Percentiles rank a stretch among this genome's conserved stretches.
phyloP scores from a whole-genome alignment of 305 asterid species.

The Fraxinus xanthoxyloides region DNA sequence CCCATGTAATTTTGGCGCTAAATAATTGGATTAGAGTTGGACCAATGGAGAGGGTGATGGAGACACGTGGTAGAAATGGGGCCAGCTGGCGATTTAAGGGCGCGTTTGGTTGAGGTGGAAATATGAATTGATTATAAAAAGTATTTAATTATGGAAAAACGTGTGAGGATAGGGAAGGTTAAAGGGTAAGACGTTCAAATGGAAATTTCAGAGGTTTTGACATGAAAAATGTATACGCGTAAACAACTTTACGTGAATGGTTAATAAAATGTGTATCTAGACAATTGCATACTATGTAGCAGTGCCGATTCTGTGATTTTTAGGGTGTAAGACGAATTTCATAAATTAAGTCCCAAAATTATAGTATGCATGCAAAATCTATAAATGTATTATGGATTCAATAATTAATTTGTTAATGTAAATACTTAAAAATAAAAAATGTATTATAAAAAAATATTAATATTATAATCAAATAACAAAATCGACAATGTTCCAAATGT shows the following conservation, averaged over 20 bases:
- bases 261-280: too few relatives aligned
- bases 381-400: too few relatives aligned
- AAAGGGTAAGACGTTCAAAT: neutral
- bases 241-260: neutral
- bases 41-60: constrained; percentile 20
- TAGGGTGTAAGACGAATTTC: too few relatives aligned
- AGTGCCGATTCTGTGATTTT: too few relatives aligned
- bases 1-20: neutral
- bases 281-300: too few relatives aligned
- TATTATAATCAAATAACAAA: too few relatives aligned
- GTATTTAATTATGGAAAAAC: neutral
- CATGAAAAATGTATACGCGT: neutral
- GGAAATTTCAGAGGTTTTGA: neutral
- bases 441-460: too few relatives aligned
- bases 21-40: constrained; percentile 29
- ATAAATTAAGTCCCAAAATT: too few relatives aligned
- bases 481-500: too few relatives aligned
- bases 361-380: too few relatives aligned
- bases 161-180: neutral
- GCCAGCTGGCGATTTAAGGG: constrained; percentile 1
- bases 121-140: neutral
- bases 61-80: constrained; percentile 40
- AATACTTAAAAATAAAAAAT: too few relatives aligned
- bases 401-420: too few relatives aligned
- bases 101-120: neutral